A percentile compares a stretch with the other conserved stretches of the same genome.
phyloP scores from a whole-genome alignment of 768 basidiomycete species.

The Kwoniella mangroviensis region DNA sequence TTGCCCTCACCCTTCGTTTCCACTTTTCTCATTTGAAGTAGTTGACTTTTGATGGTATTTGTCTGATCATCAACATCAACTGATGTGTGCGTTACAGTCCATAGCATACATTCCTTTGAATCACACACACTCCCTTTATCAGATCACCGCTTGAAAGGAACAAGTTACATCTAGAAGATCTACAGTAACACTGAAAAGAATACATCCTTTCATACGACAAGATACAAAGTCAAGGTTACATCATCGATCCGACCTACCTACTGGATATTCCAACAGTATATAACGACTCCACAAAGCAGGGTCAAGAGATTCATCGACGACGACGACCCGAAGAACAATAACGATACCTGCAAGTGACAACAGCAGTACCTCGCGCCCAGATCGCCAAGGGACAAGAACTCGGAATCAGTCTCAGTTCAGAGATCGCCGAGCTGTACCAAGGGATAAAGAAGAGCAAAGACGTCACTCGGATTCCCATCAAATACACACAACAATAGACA shows the following conservation, averaged over 20 bases:
- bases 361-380: background rate
- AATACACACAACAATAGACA: background rate
- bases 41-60: background rate
- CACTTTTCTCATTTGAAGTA: background rate
- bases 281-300: conserved; percentile 1
- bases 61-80: background rate
- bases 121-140: conserved; percentile 8
- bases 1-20: background rate
- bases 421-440: background rate
- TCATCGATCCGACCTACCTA: background rate
- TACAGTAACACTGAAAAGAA: background rate
- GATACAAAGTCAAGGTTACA: background rate
- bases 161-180: background rate
- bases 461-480: background rate
- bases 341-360: background rate
- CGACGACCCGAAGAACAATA: background rate
- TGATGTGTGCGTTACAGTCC: background rate
- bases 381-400: background rate
- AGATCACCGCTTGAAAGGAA: background rate
- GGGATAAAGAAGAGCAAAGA: background rate
- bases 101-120: conserved; percentile 12
- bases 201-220: background rate
- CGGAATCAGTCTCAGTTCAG: background rate
- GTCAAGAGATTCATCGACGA: background rate
- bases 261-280: background rate